phyloP scores from a whole-genome alignment of 768 basidiomycete species.

The Psilocybe subaeruginosa region DNA sequence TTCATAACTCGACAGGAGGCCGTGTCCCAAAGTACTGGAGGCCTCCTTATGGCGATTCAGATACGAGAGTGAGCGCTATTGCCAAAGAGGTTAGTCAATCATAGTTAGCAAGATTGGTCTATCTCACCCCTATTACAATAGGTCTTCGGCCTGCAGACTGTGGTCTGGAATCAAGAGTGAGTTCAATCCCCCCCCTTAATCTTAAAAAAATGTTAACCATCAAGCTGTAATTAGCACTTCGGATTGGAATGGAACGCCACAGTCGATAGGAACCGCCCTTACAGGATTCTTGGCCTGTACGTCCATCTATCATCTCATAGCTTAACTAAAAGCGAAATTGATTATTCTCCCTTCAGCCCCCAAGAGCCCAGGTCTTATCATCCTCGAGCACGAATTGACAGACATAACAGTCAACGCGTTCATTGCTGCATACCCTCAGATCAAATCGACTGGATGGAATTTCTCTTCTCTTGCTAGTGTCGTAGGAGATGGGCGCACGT shows the following conservation, averaged over 20 bases:
- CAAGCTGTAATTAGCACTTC: slow-evolving; percentile 47
- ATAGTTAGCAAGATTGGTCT: neutral
- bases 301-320: slow-evolving; percentile 9
- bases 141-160: slow-evolving; percentile 79
- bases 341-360: slow-evolving; percentile 41
- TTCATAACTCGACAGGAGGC: slow-evolving; percentile 82
- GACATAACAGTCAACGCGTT: slow-evolving; percentile 66
- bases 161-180: slow-evolving; percentile 92
- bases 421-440: slow-evolving; percentile 62
- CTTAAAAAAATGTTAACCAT: neutral
- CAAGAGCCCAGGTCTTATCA: slow-evolving; percentile 77
- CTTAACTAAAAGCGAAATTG: neutral
- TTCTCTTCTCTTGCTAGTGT: slow-evolving; percentile 55
- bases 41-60: slow-evolving; percentile 87
- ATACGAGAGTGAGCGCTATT: slow-evolving; percentile 83
- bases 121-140: slow-evolving; percentile 9
- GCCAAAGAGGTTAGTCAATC: slow-evolving; percentile 65
- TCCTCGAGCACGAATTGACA: slow-evolving; percentile 85
- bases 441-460: slow-evolving; percentile 74
- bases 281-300: slow-evolving; percentile 60
- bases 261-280: slow-evolving; percentile 52
- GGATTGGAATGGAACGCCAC: slow-evolving; percentile 72
- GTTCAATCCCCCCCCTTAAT: slow-evolving; percentile 17
- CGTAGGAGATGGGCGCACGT: slow-evolving; percentile 39
- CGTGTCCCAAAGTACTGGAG: slow-evolving; percentile 75